Conservation (phyloP, 2,329 filamentous ascomycete genomes). For the Fusarium pseudocircinatum region DNA sequence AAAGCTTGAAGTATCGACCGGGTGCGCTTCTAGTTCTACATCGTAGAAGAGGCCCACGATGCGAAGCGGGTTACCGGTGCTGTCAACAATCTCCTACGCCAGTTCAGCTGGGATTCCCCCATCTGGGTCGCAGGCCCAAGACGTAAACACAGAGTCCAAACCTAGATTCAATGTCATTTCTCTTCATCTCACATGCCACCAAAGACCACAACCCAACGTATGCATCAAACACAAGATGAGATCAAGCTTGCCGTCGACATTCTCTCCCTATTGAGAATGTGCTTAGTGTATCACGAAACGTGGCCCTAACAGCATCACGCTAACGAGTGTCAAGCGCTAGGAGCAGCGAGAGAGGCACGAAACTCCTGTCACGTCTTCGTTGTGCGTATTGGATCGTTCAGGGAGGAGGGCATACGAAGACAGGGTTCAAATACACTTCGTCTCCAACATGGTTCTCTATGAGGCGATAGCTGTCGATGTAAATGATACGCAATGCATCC, state of each 20-base stretch:
- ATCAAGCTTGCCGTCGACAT: fast-evolving
- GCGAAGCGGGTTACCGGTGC: neutral
- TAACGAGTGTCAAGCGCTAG: neutral
- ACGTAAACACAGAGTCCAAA: conserved; percentile 7
- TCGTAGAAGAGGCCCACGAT: neutral
- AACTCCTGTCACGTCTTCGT: too few relatives aligned
- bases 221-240: conserved; percentile 66
- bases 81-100: fast-evolving
- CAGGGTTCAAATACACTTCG: neutral
- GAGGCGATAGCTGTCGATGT: too few relatives aligned
- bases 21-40: neutral
- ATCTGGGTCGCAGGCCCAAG: neutral
- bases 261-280: neutral
- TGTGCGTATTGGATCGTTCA: neutral
- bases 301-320: neutral
- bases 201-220: conserved; percentile 63
- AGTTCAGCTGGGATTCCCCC: neutral
- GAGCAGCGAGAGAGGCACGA: neutral
- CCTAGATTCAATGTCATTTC: conserved; percentile 40
- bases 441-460: fast-evolving
- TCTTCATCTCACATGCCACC: conserved; percentile 49
- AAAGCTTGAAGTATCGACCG: fast-evolving
- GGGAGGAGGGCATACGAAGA: neutral
- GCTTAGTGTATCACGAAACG: neutral
- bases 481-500: neutral